A percentile compares a stretch with the other conserved stretches of the same genome.
These are phyloP conservation scores for Periconia macrospinosa DNA, from an alignment of 2,329 filamentous ascomycete genomes.

Conservation along the genomic window DNA sequence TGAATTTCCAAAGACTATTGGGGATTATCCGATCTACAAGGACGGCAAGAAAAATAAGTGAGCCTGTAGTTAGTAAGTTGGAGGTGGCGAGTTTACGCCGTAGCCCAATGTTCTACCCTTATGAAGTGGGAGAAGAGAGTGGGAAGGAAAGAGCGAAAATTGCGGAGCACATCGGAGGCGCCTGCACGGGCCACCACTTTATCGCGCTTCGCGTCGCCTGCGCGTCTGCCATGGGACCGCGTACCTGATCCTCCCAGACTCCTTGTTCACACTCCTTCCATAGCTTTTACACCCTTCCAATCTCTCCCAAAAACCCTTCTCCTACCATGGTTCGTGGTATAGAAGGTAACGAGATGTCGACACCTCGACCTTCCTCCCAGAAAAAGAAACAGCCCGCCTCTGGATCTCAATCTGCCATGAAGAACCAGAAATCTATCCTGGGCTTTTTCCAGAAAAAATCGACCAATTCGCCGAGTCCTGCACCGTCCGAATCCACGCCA, in stretches of 20 bases:
- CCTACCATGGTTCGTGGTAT: constrained; percentile 47
- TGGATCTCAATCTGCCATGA: constrained; percentile 50
- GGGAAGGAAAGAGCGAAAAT: neutral
- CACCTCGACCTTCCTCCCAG: constrained; percentile 44
- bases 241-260: neutral
- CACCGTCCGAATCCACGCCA: constrained; percentile 32
- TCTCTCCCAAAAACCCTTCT: neutral
- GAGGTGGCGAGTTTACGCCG: too few relatives aligned
- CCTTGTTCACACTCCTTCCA: neutral
- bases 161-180: neutral
- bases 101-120: too few relatives aligned
- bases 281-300: neutral
- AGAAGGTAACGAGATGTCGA: constrained; percentile 52
- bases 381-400: constrained; percentile 53
- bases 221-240: constrained; percentile 1
- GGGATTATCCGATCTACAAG: too few relatives aligned
- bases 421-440: constrained; percentile 72
- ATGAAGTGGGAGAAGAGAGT: neutral
- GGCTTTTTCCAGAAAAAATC: constrained; percentile 74
- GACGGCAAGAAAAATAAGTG: too few relatives aligned
- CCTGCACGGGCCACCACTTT: neutral
- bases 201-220: neutral
- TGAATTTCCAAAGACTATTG: too few relatives aligned
- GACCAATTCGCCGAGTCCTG: constrained; percentile 50
- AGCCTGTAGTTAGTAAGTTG: too few relatives aligned